Conservation (phyloP, 331 rosid genomes). For the Erythrophleum ivorense region DNA sequence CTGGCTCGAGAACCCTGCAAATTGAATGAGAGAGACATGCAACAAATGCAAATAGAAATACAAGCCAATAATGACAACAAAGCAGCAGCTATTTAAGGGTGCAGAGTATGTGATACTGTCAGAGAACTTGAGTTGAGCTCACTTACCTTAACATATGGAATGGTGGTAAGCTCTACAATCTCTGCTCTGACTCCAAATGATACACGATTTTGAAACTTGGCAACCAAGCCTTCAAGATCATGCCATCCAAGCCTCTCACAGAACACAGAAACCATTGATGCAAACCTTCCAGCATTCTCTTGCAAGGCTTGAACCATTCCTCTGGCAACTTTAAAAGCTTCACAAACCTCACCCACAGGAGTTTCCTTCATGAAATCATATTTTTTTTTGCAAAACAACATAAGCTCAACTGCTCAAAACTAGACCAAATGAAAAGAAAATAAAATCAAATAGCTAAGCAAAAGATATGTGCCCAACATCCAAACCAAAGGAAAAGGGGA, state of each 20-base stretch:
- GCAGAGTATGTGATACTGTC: constrained; percentile 23
- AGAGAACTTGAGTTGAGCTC: constrained; percentile 14
- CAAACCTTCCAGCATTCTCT: constrained; percentile 99
- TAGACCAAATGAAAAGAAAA: constrained; percentile 10
- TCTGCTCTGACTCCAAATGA: constrained; percentile 97
- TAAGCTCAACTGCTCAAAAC: constrained; percentile 6
- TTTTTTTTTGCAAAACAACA: constrained; percentile 9
- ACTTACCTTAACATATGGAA: constrained; percentile 83
- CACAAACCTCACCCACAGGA: constrained; percentile 88
- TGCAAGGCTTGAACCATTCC: constrained; percentile 98
- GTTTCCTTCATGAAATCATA: constrained; percentile 69
- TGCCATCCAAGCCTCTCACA: constrained; percentile 99
- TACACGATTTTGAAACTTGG: constrained; percentile 94
- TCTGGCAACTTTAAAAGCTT: constrained; percentile 90
- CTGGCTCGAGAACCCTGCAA: constrained; percentile 96
- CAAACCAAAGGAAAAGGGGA: neutral
- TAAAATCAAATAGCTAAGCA: neutral
- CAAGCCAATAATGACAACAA: constrained; percentile 27
- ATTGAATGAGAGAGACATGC: constrained; percentile 38
- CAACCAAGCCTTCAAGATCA: constrained; percentile 88
- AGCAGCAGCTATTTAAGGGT: constrained; percentile 23
- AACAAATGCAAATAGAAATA: constrained; percentile 18
- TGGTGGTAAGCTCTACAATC: constrained; percentile 93
- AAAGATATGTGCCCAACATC: neutral
- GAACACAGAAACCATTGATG: constrained; percentile 91